Conservation (phyloP, 2,329 filamentous ascomycete species). For the Botrytis byssoidea region DNA sequence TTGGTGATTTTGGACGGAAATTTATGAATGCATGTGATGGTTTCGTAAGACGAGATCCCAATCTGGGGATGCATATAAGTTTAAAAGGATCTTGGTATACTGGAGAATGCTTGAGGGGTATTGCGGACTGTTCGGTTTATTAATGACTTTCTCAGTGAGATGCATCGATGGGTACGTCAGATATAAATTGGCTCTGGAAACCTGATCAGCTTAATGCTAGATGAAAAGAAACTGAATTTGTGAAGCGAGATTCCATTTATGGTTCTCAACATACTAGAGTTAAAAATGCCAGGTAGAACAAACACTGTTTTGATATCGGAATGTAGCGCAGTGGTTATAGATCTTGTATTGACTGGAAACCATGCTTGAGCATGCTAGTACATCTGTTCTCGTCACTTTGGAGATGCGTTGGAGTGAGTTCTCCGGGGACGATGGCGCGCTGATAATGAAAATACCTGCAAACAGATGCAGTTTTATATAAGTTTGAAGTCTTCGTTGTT, state of each 20-base stretch:
- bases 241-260: not conserved
- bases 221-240: not conserved
- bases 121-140: not conserved
- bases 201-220: not conserved
- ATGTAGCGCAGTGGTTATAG: not conserved
- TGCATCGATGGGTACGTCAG: not conserved
- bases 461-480: not conserved
- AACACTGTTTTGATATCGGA: not conserved
- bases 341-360: not conserved
- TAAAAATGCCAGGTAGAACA: not conserved
- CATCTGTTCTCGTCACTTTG: not conserved
- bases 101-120: not conserved
- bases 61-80: too few relatives aligned
- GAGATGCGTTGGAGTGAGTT: not conserved
- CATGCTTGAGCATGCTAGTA: not conserved
- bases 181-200: not conserved
- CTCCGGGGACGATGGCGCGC: fast-evolving
- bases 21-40: not conserved
- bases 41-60: not conserved
- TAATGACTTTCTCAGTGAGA: not conserved
- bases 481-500: not conserved
- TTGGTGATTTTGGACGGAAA: not conserved
- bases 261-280: not conserved
- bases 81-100: not conserved
- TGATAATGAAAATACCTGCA: not conserved